A percentile compares a stretch with the other conserved stretches of the same genome.
Conservation (phyloP, 2,329 filamentous ascomycete genomes). For the Phialophora expanda region DNA sequence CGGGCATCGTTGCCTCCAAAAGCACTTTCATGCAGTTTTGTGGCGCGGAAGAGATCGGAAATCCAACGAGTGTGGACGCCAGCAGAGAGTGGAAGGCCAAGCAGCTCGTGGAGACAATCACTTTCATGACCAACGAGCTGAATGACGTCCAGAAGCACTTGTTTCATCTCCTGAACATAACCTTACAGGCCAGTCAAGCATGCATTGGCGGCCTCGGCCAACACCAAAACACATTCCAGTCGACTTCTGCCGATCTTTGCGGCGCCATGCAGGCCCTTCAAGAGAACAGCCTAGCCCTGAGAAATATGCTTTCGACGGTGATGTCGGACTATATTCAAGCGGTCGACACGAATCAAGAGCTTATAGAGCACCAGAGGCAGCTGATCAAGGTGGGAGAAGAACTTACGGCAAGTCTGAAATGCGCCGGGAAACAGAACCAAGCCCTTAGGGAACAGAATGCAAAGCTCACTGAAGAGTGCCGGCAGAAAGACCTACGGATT, state of each 20-base stretch:
- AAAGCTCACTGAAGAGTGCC: neutral
- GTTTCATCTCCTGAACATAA: neutral
- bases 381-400: neutral
- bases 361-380: neutral
- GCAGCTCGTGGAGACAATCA: neutral
- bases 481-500: neutral
- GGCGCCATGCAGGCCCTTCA: neutral
- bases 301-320: neutral
- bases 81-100: neutral
- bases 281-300: neutral
- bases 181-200: neutral
- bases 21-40: neutral
- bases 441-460: neutral
- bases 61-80: neutral
- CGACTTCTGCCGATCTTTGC: neutral
- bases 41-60: neutral
- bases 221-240: neutral
- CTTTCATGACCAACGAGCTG: neutral
- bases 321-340: neutral
- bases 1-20: neutral
- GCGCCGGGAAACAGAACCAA: neutral
- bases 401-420: neutral
- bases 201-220: neutral
- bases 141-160: neutral
- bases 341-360: neutral